A percentile compares a stretch with the other conserved stretches of the same genome.
These are phyloP conservation scores for Solanum infundibuliforme DNA, from an alignment of 257 asterid genomes.

Conservation along the genomic window DNA sequence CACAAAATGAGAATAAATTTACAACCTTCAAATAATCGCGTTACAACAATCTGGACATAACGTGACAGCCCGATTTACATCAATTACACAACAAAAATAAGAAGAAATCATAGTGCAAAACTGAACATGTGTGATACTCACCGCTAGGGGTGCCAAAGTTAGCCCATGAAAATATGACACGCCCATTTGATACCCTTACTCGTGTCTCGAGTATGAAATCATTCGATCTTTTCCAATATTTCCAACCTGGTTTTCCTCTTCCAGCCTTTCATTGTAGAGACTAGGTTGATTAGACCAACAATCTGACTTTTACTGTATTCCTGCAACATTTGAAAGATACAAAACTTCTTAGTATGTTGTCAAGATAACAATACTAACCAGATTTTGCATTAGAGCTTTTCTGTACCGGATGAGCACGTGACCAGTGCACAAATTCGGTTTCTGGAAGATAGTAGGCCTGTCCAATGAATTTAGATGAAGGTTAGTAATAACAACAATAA, in stretches of 20 bases:
- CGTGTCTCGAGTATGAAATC: not conserved
- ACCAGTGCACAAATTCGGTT: conserved; percentile 94
- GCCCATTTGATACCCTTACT: not conserved
- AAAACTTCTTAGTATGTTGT: not conserved
- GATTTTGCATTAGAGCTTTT: not conserved
- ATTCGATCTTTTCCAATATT: conserved; percentile 83
- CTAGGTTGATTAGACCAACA: conserved; percentile 75
- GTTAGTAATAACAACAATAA: not conserved
- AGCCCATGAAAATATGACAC: not conserved
- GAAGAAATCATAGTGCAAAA: not conserved
- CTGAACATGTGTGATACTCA: not conserved
- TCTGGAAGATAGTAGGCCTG: conserved; percentile 99
- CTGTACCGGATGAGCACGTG: conserved; percentile 89
- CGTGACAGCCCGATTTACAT: conserved; percentile 13
- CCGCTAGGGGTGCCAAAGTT: not conserved
- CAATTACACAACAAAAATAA: conserved; percentile 10
- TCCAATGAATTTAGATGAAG: not conserved
- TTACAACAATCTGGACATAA: not conserved
- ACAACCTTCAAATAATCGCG: conserved; percentile 8
- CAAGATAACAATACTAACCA: not conserved
- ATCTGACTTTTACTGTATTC: conserved; percentile 80
- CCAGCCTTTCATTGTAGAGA: conserved; percentile 93
- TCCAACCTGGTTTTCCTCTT: conserved; percentile 86
- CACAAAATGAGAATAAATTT: conserved; percentile 8
- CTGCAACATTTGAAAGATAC: conserved; percentile 27